These are phyloP conservation scores for Mortierella sp. DNA, from an alignment of 371 early-diverging fungal species.

Conservation along the genomic window DNA sequence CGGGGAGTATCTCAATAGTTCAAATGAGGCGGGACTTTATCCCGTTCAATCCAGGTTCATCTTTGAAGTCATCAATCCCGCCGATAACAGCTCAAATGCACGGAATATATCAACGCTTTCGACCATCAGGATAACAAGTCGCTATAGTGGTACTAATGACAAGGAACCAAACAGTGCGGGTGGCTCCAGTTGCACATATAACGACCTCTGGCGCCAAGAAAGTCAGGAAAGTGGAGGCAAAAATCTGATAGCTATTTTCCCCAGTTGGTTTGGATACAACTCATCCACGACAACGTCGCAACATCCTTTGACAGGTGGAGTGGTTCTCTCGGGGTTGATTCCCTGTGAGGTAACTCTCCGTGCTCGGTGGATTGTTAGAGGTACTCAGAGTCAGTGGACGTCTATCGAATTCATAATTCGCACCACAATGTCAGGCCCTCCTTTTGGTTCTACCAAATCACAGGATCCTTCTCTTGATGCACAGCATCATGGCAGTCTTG, in stretches of 20 bases:
- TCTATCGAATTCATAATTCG: constrained; percentile 25
- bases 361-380: constrained; percentile 16
- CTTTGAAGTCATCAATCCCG: constrained; percentile 1
- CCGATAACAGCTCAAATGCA: not conserved
- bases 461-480: not conserved
- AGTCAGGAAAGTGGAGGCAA: constrained; percentile 1
- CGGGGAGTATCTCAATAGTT: not conserved
- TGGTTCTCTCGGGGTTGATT: not conserved
- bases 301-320: too few species aligned
- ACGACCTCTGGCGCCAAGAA: constrained; percentile 9
- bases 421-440: constrained; percentile 6
- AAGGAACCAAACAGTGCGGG: not conserved
- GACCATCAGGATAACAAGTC: not conserved
- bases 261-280: constrained; percentile 5
- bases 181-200: not conserved
- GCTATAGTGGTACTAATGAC: not conserved
- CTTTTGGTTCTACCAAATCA: not conserved
- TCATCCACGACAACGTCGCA: not conserved
- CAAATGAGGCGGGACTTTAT: not conserved
- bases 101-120: not conserved
- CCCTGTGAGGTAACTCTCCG: constrained; percentile 21
- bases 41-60: constrained; percentile 14
- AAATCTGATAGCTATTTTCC: constrained; percentile 1
- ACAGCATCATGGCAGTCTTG: not conserved
- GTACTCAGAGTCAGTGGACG: constrained; percentile 1